Evolutionary conservation across 2,329 filamentous ascomycete species (phyloP).

Genomic region (Xylaria sp.): DNA sequence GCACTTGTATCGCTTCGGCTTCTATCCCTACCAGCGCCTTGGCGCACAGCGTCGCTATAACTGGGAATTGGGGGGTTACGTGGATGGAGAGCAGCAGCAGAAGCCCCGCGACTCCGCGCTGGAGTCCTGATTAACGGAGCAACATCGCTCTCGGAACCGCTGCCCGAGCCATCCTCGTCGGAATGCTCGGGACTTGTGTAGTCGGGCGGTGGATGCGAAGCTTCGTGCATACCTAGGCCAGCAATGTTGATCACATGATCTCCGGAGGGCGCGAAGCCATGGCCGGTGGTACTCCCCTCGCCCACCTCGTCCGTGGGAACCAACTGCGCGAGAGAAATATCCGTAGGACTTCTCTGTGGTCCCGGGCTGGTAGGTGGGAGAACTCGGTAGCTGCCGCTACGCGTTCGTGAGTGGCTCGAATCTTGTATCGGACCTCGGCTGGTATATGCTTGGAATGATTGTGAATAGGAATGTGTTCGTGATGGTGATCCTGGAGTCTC

Average conservation of each 20-base stretch:
- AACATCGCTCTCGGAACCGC: conserved; percentile 67
- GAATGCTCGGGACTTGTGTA: conserved; percentile 74
- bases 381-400: conserved; percentile 81
- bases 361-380: conserved; percentile 85
- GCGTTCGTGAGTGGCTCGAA: conserved; percentile 76
- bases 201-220: conserved; percentile 73
- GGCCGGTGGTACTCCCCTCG: conserved; percentile 66
- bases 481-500: conserved; percentile 58
- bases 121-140: conserved; percentile 61
- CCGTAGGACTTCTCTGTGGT: conserved; percentile 88
- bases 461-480: conserved; percentile 56
- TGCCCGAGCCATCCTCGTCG: conserved; percentile 64
- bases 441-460: conserved; percentile 58
- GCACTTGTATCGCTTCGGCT: conserved; percentile 55
- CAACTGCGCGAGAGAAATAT: conserved; percentile 92
- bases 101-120: conserved; percentile 61
- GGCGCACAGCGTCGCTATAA: conserved; percentile 78
- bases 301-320: conserved; percentile 77
- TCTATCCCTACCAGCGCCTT: conserved; percentile 60
- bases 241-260: conserved; percentile 52
- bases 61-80: conserved; percentile 77
- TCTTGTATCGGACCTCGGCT: conserved; percentile 56
- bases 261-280: conserved; percentile 48
- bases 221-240: conserved; percentile 63
- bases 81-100: conserved; percentile 55